These are phyloP conservation scores for Catunica adiposa DNA, from an alignment of 2,329 filamentous ascomycete species.

Conservation along the genomic window DNA sequence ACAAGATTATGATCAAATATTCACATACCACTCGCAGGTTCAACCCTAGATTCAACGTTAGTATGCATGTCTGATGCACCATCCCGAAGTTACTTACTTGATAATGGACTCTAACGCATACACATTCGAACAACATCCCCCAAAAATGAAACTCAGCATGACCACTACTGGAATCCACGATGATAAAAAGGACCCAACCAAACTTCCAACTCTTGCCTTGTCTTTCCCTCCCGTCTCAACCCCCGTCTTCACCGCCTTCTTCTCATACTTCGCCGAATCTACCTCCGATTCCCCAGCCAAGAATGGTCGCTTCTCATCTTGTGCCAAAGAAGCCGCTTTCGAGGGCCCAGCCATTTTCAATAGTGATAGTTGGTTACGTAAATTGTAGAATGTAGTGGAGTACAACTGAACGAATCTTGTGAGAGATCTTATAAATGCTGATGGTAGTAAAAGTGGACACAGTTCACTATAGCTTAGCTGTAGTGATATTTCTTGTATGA, in stretches of 20 bases:
- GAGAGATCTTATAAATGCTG: too few relatives aligned
- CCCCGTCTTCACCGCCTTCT: background rate
- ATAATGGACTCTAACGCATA: conserved; percentile 91
- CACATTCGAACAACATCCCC: conserved; percentile 92
- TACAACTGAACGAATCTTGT: too few relatives aligned
- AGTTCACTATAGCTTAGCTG: background rate
- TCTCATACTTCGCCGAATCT: background rate
- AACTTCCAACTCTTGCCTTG: background rate
- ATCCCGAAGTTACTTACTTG: conserved; percentile 43
- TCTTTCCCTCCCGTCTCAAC: background rate
- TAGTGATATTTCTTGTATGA: too few relatives aligned
- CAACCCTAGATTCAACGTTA: conserved; percentile 38
- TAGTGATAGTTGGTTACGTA: too few relatives aligned
- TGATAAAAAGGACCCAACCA: conserved; percentile 3
- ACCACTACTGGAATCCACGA: conserved; percentile 37
- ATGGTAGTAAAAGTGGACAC: background rate
- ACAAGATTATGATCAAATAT: conserved; percentile 1
- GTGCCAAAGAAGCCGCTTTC: too few relatives aligned
- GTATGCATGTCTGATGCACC: background rate
- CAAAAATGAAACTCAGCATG: conserved; percentile 66
- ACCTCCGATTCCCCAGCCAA: background rate
- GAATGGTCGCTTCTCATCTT: too few relatives aligned
- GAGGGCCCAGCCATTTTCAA: too few relatives aligned
- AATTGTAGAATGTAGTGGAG: too few relatives aligned
- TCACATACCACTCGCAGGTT: conserved; percentile 58